Percentiles rank a stretch among this genome's conserved stretches.
Evolutionary conservation across 768 basidiomycete genomes (phyloP).

Genomic region (Mycena metata): DNA sequence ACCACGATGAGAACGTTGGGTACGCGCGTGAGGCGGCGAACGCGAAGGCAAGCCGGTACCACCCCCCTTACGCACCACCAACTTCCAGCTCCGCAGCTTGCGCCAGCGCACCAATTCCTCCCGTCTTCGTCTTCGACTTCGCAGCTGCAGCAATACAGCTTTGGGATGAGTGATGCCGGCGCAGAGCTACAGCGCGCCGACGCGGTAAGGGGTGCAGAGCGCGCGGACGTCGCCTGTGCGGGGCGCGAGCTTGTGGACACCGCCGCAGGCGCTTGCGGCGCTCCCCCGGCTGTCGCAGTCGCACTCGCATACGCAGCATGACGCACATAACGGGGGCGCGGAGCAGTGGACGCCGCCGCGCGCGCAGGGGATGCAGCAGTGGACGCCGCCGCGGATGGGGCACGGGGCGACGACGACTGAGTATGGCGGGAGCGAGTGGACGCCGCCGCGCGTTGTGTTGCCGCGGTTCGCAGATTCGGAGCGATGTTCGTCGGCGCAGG

Average conservation of each 20-base stretch:
- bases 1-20: too few relatives aligned
- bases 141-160: too few relatives aligned
- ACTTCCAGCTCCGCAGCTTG: not conserved
- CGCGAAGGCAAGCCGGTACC: not conserved
- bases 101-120: too few relatives aligned
- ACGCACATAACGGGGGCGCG: too few relatives aligned
- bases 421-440: too few relatives aligned
- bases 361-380: conserved; percentile 13
- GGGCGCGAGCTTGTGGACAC: not conserved
- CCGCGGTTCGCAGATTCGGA: conserved; percentile 37
- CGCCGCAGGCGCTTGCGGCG: not conserved
- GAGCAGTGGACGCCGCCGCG: conserved; percentile 16
- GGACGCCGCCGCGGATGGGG: too few relatives aligned
- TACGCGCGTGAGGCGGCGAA: conserved; percentile 27
- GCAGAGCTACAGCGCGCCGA: not conserved
- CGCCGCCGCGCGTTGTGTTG: conserved; percentile 35
- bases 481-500: conserved; percentile 19
- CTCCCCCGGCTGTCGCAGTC: not conserved
- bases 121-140: too few relatives aligned
- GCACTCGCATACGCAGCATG: not conserved
- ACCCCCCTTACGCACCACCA: not conserved
- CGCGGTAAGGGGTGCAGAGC: conserved; percentile 39
- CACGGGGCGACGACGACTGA: not conserved
- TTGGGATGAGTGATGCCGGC: not conserved
- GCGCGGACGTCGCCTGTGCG: conserved; percentile 37